Conservation (phyloP, 352 stramenopile species). For the Poterioochromonas sp. region DNA sequence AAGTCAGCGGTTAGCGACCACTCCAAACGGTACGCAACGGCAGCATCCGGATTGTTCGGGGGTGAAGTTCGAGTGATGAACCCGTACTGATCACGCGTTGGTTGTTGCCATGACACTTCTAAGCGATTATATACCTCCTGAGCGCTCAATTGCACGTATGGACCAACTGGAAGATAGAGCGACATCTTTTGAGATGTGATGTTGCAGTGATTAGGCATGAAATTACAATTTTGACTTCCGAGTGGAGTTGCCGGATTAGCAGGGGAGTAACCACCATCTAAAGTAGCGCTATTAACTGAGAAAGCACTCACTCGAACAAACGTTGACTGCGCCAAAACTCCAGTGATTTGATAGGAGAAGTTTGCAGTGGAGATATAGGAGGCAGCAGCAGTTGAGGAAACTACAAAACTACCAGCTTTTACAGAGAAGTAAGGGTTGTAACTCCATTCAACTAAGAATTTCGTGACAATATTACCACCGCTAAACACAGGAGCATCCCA, state of each 20-base stretch:
- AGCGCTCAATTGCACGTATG: conserved; percentile 9
- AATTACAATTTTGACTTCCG: not conserved
- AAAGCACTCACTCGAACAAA: conserved; percentile 30
- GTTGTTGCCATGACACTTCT: conserved; percentile 34
- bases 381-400: conserved; percentile 37
- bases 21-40: conserved; percentile 31
- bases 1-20: conserved; percentile 32
- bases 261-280: not conserved
- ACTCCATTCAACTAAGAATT: conserved; percentile 86
- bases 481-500: conserved; percentile 45
- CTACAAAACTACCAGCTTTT: conserved; percentile 52
- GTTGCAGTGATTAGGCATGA: conserved; percentile 29
- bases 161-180: not conserved
- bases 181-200: conserved; percentile 6
- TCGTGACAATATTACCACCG: conserved; percentile 51
- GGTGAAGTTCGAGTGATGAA: conserved; percentile 25
- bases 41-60: conserved; percentile 23
- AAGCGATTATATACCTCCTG: conserved; percentile 35
- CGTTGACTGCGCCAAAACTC: not conserved
- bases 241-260: not conserved
- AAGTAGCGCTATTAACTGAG: not conserved
- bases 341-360: conserved; percentile 33
- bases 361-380: not conserved
- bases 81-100: conserved; percentile 32
- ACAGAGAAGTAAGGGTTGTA: conserved; percentile 56